Percentiles rank a stretch among this genome's conserved stretches.
These are phyloP conservation scores for Clonostachys sp. DNA, from an alignment of 2,329 filamentous ascomycete species.

Conservation along the genomic window DNA sequence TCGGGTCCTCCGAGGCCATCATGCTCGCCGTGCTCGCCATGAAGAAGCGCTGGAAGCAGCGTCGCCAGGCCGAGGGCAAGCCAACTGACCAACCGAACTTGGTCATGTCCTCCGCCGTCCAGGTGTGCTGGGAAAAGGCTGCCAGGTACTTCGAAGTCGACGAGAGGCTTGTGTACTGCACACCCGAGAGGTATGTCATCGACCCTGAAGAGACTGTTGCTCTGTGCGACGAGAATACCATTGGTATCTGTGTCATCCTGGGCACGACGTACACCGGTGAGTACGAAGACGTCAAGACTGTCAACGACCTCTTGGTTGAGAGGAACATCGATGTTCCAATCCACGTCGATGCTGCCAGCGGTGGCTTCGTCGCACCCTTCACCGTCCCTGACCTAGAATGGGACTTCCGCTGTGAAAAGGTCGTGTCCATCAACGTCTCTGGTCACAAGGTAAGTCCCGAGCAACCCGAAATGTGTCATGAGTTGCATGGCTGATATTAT, in stretches of 20 bases:
- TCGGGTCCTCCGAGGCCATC: conserved; percentile 87
- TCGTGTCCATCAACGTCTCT: conserved; percentile 90
- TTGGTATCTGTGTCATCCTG: conserved; percentile 88
- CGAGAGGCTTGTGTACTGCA: conserved; percentile 72
- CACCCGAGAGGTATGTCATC: conserved; percentile 56
- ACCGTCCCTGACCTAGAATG: conserved; percentile 78
- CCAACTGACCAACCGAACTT: conserved; percentile 80
- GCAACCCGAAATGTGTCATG: conserved; percentile 26
- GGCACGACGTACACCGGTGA: conserved; percentile 94
- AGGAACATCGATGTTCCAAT: conserved; percentile 76
- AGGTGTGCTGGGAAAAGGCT: conserved; percentile 96
- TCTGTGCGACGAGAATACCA: conserved; percentile 65
- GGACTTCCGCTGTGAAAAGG: conserved; percentile 88
- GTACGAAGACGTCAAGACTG: conserved; percentile 88
- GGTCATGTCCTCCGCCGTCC: conserved; percentile 92
- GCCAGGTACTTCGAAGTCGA: conserved; percentile 89
- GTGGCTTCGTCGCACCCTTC: conserved; percentile 91
- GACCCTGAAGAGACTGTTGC: conserved; percentile 57
- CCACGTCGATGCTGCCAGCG: conserved; percentile 88
- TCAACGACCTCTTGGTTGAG: conserved; percentile 82
- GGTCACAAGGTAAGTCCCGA: conserved; percentile 70
- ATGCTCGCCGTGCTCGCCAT: conserved; percentile 82
- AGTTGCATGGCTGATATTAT: not conserved
- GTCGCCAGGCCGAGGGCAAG: conserved; percentile 78
- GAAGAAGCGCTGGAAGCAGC: conserved; percentile 93